A percentile compares a stretch with the other conserved stretches of the same genome.
These are phyloP conservation scores for Stagonosporopsis rhizophila DNA, from an alignment of 2,329 filamentous ascomycete genomes.

Conservation along the genomic window DNA sequence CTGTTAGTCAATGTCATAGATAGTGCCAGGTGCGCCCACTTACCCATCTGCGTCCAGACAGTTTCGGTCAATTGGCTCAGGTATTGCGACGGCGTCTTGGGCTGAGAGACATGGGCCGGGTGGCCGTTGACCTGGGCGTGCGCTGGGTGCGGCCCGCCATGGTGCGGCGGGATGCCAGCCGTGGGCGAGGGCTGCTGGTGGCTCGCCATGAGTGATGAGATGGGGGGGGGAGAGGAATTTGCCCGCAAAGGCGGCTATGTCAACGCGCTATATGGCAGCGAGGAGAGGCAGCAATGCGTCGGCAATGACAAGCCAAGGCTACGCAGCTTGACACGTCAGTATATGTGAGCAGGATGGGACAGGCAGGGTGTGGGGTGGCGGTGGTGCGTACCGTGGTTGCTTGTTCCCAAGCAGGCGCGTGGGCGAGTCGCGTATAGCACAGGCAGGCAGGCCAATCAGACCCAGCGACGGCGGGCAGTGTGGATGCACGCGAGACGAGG, in stretches of 20 bases:
- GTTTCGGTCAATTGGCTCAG: slow-evolving; percentile 81
- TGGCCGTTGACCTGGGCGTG: slow-evolving; percentile 64
- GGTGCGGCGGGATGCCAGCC: slow-evolving; percentile 72
- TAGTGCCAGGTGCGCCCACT: slow-evolving; percentile 40
- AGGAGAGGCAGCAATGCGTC: slow-evolving; percentile 15
- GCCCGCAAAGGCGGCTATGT: slow-evolving; percentile 8
- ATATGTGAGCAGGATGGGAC: neutral
- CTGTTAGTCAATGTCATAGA: slow-evolving; percentile 29
- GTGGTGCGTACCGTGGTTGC: slow-evolving; percentile 24
- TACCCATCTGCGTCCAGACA: slow-evolving; percentile 94
- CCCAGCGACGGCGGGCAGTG: neutral
- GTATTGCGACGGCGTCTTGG: slow-evolving; percentile 73
- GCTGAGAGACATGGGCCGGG: slow-evolving; percentile 64
- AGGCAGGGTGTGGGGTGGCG: neutral
- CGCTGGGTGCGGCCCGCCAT: slow-evolving; percentile 70
- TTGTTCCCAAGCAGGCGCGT: slow-evolving; percentile 21
- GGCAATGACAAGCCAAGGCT: neutral
- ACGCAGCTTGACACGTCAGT: neutral
- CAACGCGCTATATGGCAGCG: slow-evolving; percentile 17
- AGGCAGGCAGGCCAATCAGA: slow-evolving; percentile 27
- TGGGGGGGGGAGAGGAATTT: neutral
- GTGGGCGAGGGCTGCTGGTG: slow-evolving; percentile 83
- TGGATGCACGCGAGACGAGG: slow-evolving; percentile 13
- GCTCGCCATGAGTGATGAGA: slow-evolving; percentile 61
- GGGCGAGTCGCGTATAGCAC: slow-evolving; percentile 31